Evolutionary conservation across 2,329 filamentous ascomycete species (phyloP).

Genomic region (Fusarium cicatricum): DNA sequence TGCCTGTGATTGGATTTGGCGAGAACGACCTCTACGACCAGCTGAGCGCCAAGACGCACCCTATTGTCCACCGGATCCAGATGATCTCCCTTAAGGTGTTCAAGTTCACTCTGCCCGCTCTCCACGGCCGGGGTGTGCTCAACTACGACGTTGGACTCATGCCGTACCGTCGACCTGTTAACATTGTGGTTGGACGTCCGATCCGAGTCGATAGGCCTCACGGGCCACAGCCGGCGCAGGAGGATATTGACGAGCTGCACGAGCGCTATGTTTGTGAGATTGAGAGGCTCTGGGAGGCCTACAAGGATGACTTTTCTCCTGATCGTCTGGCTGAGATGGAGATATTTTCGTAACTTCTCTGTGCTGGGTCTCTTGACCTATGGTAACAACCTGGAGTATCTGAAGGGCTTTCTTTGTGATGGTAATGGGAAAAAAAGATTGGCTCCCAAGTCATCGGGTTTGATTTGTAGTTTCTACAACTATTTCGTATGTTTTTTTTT

Average conservation of each 20-base stretch:
- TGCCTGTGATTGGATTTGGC: slow-evolving; percentile 91
- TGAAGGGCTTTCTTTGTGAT: neutral
- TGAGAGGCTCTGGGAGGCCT: slow-evolving; percentile 75
- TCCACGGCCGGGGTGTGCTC: slow-evolving; percentile 91
- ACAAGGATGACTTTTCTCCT: slow-evolving; percentile 78
- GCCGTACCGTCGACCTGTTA: slow-evolving; percentile 88
- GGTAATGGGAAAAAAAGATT: neutral
- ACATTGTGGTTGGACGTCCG: slow-evolving; percentile 87
- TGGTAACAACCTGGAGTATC: neutral
- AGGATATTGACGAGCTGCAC: slow-evolving; percentile 84
- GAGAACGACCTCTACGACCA: slow-evolving; percentile 98
- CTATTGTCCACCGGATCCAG: slow-evolving; percentile 81
- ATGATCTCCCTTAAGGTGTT: slow-evolving; percentile 83
- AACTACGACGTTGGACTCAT: slow-evolving; percentile 98
- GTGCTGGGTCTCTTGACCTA: neutral
- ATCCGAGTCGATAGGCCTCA: slow-evolving; percentile 72
- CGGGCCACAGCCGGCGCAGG: slow-evolving; percentile 68
- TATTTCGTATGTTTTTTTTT: too few relatives aligned
- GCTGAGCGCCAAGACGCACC: slow-evolving; percentile 78
- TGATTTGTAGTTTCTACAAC: neutral
- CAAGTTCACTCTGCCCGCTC: slow-evolving; percentile 91
- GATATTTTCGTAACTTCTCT: slow-evolving; percentile 63
- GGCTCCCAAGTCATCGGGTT: neutral
- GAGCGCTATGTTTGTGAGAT: slow-evolving; percentile 79
- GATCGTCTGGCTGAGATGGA: slow-evolving; percentile 71